phyloP scores from a whole-genome alignment of 768 basidiomycete species.

The Mycena amicta region DNA sequence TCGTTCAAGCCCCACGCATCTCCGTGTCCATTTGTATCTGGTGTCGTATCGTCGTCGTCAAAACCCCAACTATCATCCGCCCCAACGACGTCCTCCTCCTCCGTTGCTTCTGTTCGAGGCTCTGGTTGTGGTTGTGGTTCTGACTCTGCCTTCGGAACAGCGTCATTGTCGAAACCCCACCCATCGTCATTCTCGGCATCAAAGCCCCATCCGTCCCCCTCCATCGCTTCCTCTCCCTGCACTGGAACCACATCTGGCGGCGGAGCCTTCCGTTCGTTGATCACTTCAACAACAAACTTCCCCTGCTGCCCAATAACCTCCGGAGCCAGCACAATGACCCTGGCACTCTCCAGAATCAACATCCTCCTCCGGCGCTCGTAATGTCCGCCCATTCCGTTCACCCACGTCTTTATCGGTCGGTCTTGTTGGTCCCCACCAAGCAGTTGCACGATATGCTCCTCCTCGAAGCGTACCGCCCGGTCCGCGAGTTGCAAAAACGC shows the following conservation, averaged over 20 bases:
- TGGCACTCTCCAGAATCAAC: conserved; percentile 63
- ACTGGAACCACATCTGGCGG: conserved; percentile 34
- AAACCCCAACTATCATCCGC: conserved; percentile 26
- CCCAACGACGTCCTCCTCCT: conserved; percentile 1
- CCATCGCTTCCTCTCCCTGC: conserved; percentile 35
- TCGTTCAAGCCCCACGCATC: conserved; percentile 84
- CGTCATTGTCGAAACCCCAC: conserved; percentile 60
- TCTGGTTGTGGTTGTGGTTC: conserved; percentile 25
- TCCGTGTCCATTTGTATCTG: conserved; percentile 32
- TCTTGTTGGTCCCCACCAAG: conserved; percentile 53
- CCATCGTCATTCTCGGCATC: conserved; percentile 40
- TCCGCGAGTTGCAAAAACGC: conserved; percentile 59
- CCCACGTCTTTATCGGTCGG: conserved; percentile 67
- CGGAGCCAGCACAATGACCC: conserved; percentile 52
- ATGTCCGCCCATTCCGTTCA: conserved; percentile 64
- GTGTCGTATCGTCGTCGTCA: conserved; percentile 20
- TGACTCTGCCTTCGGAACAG: conserved; percentile 24
- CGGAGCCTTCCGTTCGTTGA: conserved; percentile 26
- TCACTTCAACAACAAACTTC: conserved; percentile 45
- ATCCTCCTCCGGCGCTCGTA: conserved; percentile 79
- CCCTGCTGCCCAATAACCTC: conserved; percentile 32
- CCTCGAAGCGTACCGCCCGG: conserved; percentile 70
- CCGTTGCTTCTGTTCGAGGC: conserved; percentile 10
- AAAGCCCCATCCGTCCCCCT: conserved; percentile 22
- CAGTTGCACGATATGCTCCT: conserved; percentile 48